phyloP scores from a whole-genome alignment of 495 filamentous ascomycete species.

The Lophiostoma macrostomum region DNA sequence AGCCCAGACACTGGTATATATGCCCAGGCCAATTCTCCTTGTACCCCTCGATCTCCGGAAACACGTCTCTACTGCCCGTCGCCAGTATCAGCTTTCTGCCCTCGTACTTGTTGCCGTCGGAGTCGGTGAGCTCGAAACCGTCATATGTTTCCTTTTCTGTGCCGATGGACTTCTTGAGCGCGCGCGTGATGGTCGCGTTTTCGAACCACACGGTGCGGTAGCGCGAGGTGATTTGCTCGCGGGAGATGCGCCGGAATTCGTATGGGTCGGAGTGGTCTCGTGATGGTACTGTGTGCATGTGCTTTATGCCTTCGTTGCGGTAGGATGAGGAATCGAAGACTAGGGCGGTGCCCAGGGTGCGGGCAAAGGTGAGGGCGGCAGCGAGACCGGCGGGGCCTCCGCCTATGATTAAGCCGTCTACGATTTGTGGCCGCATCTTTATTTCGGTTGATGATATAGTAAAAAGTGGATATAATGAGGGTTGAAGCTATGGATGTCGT shows the following conservation, averaged over 20 bases:
- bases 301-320: slow-evolving; percentile 46
- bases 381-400: slow-evolving; percentile 57
- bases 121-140: slow-evolving; percentile 24
- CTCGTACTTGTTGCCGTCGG: slow-evolving; percentile 8
- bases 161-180: slow-evolving; percentile 9
- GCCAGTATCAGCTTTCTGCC: slow-evolving; percentile 27
- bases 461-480: too few relatives aligned
- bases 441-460: too few relatives aligned
- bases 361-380: slow-evolving; percentile 47
- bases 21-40: slow-evolving; percentile 22
- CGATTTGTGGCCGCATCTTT: slow-evolving; percentile 13
- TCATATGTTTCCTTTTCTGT: slow-evolving; percentile 1
- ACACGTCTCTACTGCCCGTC: slow-evolving; percentile 23
- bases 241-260: slow-evolving; percentile 30
- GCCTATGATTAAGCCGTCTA: slow-evolving; percentile 57
- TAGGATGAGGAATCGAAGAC: slow-evolving; percentile 52
- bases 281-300: slow-evolving; percentile 54
- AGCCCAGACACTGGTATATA: slow-evolving; percentile 26
- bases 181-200: slow-evolving; percentile 34
- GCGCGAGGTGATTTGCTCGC: slow-evolving; percentile 42
- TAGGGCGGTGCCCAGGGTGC: slow-evolving; percentile 46
- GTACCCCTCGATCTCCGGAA: slow-evolving; percentile 25
- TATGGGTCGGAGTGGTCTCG: slow-evolving; percentile 44
- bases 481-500: too few relatives aligned
- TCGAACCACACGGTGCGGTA: slow-evolving; percentile 48